Evolutionary conservation across 2,329 filamentous ascomycete genomes (phyloP).

Genomic region (Acarospora socialis): DNA sequence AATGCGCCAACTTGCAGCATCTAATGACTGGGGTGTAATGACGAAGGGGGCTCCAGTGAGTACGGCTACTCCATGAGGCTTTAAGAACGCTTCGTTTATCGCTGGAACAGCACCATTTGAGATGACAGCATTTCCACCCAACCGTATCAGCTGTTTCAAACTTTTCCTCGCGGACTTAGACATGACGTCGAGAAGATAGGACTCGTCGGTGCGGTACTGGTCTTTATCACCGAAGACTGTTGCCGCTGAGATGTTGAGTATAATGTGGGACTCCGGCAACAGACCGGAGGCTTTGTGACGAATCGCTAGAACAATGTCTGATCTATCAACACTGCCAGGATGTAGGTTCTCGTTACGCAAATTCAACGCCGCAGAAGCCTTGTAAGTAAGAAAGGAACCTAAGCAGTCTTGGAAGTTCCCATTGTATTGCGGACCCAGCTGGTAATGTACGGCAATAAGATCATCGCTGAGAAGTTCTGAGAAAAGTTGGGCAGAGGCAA

Average conservation of each 20-base stretch:
- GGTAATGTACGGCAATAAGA: constrained; percentile 76
- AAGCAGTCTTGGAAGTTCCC: constrained; percentile 96
- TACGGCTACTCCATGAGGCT: constrained; percentile 65
- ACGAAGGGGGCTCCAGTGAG: constrained; percentile 74
- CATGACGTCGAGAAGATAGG: constrained; percentile 60
- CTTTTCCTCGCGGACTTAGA: constrained; percentile 56
- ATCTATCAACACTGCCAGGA: constrained; percentile 76
- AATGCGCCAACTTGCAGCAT: constrained; percentile 83
- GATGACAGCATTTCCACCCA: constrained; percentile 62
- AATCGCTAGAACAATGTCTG: constrained; percentile 82
- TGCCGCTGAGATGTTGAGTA: constrained; percentile 70
- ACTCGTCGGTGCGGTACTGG: constrained; percentile 54
- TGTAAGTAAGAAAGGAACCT: constrained; percentile 91
- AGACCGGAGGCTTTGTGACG: constrained; percentile 70
- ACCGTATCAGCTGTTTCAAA: constrained; percentile 53
- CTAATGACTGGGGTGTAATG: constrained; percentile 65
- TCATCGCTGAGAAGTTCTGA: constrained; percentile 83
- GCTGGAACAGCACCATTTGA: constrained; percentile 80
- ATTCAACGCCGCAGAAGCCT: constrained; percentile 78
- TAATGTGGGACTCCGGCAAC: constrained; percentile 63
- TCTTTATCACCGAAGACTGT: constrained; percentile 72
- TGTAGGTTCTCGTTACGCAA: constrained; percentile 83
- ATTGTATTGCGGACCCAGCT: constrained; percentile 78
- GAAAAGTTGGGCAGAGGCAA: constrained; percentile 80
- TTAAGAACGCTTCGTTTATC: constrained; percentile 75